Evolutionary conservation across 1,284 basidiomycete species (phyloP), one percentile per base, ranked within the genome.

Genomic region (Naganishia liquefaciens): DNA sequence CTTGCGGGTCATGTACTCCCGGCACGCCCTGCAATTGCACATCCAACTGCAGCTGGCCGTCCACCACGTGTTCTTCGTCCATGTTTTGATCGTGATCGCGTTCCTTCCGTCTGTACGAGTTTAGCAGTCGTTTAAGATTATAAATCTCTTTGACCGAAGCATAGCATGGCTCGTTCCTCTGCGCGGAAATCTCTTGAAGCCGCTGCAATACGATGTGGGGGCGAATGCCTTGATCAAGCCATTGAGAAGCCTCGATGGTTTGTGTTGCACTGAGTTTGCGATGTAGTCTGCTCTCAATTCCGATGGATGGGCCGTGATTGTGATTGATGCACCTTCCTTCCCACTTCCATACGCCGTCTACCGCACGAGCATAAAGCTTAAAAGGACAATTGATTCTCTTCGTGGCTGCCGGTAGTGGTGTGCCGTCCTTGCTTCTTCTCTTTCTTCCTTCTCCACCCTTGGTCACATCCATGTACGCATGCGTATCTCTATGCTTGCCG

Each of bases 91-190:
- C 54, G 17, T 25, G 33, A 50, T 60, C 46, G 15, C 57, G 46
- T 21, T 46, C 57, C 21, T 49, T 50, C 33, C 57, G 57, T 27
- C 57, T 76, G 69, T 78, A 78, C 33, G 77, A 75, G 67, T 77
- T 96, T 84, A 98, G 87, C 72, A 99, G 90, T 3, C 90, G 88
- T 55, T 87, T 84, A 3, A 92, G 91, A 78, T 99, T 96, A 74
- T 97, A 94, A 17, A 93, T 74, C n/a, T 85, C 76, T 80, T 98
- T 97, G 75, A 99, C 86, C 7, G 57, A 50, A 23, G 46, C 57
- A 21, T 60, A 60, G 33, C 46, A 60, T 19, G 57, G 57, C 25
- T 60, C 57, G 33, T 49, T 49, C 33, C 44, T 33, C 37, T 60
- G 46, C n/a, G 30, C 46, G 6, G 57, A 46, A 19, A 60, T 11